phyloP scores from a whole-genome alignment of 2,329 filamentous ascomycete genomes.

The Stagonosporopsis tanaceti region DNA sequence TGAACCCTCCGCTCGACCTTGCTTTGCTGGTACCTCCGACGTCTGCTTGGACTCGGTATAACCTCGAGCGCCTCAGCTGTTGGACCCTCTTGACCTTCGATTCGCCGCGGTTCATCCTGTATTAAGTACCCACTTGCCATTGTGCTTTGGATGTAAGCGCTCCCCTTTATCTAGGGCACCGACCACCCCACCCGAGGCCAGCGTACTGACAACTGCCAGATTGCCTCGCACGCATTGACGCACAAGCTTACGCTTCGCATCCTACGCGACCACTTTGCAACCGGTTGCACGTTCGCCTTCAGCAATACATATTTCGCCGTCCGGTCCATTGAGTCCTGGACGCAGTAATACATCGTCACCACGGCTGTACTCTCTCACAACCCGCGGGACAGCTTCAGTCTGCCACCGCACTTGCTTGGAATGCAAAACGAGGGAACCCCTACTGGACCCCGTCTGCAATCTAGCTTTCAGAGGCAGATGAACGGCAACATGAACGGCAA shows the following conservation, averaged over 20 bases:
- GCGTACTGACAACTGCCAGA: conserved; percentile 15
- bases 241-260: conserved; percentile 36
- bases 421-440: conserved; percentile 83
- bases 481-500: conserved; percentile 60
- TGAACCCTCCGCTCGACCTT: conserved; percentile 22
- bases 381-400: conserved; percentile 84
- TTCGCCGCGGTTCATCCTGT: conserved; percentile 35
- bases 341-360: conserved; percentile 68
- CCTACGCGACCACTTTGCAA: conserved; percentile 33
- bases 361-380: conserved; percentile 82
- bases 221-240: conserved; percentile 37
- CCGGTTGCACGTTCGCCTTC: conserved; percentile 44
- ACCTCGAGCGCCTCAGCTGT: conserved; percentile 30
- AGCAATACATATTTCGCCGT: conserved; percentile 49
- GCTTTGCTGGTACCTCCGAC: conserved; percentile 23
- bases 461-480: conserved; percentile 77
- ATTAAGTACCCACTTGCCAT: conserved; percentile 37
- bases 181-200: neutral
- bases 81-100: conserved; percentile 38
- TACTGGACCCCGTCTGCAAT: conserved; percentile 62
- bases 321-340: conserved; percentile 58
- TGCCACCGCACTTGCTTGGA: conserved; percentile 80
- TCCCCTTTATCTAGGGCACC: neutral
- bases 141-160: conserved; percentile 41
- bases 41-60: conserved; percentile 24